phyloP scores from a whole-genome alignment of 371 early-diverging fungal genomes.

The Blakeslea trispora region DNA sequence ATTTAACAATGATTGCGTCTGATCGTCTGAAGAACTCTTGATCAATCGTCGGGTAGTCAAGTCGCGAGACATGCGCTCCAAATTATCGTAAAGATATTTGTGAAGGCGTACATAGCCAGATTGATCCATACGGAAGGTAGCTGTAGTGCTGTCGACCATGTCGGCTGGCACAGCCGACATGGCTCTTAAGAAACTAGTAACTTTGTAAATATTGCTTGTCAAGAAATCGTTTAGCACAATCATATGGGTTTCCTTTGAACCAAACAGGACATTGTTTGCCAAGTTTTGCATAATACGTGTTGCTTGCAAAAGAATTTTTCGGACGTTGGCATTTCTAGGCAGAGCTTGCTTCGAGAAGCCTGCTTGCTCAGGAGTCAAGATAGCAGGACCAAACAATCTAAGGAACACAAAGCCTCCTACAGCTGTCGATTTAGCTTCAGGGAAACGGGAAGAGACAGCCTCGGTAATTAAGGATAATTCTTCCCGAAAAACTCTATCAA shows the following conservation, averaged over 20 bases:
- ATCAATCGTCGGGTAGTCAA: conserved; percentile 43
- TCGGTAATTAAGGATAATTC: conserved; percentile 75
- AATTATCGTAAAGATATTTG: conserved; percentile 65
- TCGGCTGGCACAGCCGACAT: conserved; percentile 41
- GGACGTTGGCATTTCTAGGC: conserved; percentile 44
- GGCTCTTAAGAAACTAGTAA: conserved; percentile 58
- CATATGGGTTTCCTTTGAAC: conserved; percentile 91
- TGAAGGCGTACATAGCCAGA: conserved; percentile 63
- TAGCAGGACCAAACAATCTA: conserved; percentile 92
- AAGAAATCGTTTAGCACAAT: conserved; percentile 83
- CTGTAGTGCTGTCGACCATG: not conserved
- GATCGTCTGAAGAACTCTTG: conserved; percentile 11
- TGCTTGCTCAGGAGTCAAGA: conserved; percentile 79
- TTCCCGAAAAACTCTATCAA: conserved; percentile 62
- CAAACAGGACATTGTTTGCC: conserved; percentile 92
- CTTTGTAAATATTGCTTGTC: conserved; percentile 67
- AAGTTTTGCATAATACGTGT: conserved; percentile 95
- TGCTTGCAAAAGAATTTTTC: conserved; percentile 83
- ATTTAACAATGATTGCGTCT: conserved; percentile 29
- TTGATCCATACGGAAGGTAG: conserved; percentile 47
- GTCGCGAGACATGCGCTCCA: conserved; percentile 71
- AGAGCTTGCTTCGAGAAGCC: conserved; percentile 46
- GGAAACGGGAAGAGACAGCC: conserved; percentile 81
- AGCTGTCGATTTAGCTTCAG: conserved; percentile 80
- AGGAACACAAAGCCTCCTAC: conserved; percentile 95